phyloP scores from a whole-genome alignment of 192 early-diverging fungal species.

The Umbelopsis sp. region DNA sequence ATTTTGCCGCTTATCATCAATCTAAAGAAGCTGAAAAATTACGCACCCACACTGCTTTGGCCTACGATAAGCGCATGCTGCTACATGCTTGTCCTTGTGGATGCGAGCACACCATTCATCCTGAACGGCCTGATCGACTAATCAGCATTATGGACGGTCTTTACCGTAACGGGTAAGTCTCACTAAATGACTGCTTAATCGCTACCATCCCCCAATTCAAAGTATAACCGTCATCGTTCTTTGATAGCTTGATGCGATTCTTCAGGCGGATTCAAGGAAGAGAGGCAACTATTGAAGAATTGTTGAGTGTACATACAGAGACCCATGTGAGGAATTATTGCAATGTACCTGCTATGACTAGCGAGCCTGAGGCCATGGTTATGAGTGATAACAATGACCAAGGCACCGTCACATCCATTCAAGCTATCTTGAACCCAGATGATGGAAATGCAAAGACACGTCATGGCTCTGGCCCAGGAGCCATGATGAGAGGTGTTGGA shows the following conservation, averaged over 20 bases:
- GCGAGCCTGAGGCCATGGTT: conserved; percentile 15
- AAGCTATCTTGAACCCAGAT: conserved; percentile 10
- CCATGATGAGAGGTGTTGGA: conserved; percentile 20
- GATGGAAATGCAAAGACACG: background rate
- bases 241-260: conserved; percentile 45
- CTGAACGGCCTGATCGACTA: conserved; percentile 56
- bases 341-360: conserved; percentile 16
- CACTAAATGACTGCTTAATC: background rate
- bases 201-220: background rate
- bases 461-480: conserved; percentile 18
- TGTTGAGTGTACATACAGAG: conserved; percentile 49
- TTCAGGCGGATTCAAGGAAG: conserved; percentile 50
- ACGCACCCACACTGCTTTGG: conserved; percentile 50
- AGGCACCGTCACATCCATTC: background rate
- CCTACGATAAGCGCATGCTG: conserved; percentile 50
- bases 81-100: conserved; percentile 54
- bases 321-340: conserved; percentile 56
- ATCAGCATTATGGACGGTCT: conserved; percentile 48
- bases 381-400: conserved; percentile 22
- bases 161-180: conserved; percentile 44
- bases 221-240: background rate
- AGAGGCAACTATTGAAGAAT: conserved; percentile 49
- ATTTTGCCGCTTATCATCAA: conserved; percentile 51
- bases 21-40: conserved; percentile 40
- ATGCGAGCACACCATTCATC: conserved; percentile 49